phyloP scores from a whole-genome alignment of 129 eudicot species.

The Sambucus nigra region DNA sequence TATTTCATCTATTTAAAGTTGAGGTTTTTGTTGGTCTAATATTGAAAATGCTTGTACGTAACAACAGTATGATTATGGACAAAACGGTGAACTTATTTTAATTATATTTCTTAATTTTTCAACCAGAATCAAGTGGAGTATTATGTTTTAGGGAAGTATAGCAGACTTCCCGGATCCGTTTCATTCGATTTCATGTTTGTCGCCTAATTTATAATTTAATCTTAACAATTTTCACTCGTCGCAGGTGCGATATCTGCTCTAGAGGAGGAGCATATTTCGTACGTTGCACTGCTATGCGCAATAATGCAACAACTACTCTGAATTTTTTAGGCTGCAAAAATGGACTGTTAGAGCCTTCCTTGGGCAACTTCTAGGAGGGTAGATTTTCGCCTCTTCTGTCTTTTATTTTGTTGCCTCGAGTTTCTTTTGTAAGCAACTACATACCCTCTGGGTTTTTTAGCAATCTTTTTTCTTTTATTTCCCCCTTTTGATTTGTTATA shows the following conservation, averaged over 20 bases:
- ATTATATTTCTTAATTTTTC: too few relatives aligned
- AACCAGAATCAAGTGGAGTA: not conserved
- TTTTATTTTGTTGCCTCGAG: conserved; percentile 74
- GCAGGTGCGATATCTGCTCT: conserved; percentile 99
- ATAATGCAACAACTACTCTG: conserved; percentile 50
- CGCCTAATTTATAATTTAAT: conserved; percentile 18
- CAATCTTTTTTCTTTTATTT: conserved; percentile 13
- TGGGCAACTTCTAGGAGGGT: conserved; percentile 39
- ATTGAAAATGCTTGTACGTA: too few relatives aligned
- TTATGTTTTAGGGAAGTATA: not conserved
- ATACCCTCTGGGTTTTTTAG: conserved; percentile 35
- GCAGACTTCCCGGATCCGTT: not conserved
- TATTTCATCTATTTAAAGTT: too few relatives aligned
- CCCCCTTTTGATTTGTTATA: not conserved
- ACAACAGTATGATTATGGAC: too few relatives aligned
- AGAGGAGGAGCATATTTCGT: conserved; percentile 99
- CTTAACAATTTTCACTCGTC: conserved; percentile 58
- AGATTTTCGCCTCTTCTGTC: conserved; percentile 65
- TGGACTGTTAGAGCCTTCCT: conserved; percentile 65
- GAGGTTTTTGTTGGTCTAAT: too few relatives aligned
- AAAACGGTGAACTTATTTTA: too few relatives aligned
- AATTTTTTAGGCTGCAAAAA: conserved; percentile 71
- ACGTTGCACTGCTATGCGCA: conserved; percentile 90
- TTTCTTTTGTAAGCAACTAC: conserved; percentile 99
- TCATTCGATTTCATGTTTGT: not conserved